Base-by-base conservation (phyloP, 2,329 filamentous ascomycete genomes). In the Fusarium sp. region DNA sequence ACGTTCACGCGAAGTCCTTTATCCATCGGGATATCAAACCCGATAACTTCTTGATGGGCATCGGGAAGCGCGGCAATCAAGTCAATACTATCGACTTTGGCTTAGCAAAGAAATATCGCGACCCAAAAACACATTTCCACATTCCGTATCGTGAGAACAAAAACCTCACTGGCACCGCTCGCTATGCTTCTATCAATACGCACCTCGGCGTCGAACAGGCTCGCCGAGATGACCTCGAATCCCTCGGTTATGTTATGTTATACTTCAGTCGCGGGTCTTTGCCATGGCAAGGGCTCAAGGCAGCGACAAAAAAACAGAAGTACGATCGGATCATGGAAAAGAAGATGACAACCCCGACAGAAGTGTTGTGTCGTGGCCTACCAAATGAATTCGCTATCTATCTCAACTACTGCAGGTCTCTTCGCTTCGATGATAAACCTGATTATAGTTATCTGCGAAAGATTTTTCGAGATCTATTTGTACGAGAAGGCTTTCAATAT, bases 291-390 rank as follows among this genome's bases (percentile, higher is more conserved):
- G 96, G 96, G 59, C 88, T 98, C 56, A 98, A 98, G 90, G 95
- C 95, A 85, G 95, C 95, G 75, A 98, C 95, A 73, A 98, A 98
- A 90, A 98, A 98, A 91, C 95, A 98, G 86, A 99, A 99, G 87
- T 98, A 99, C 80, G 96, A 99, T 84, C 91, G 95, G 72, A 99
- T 99, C 85, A 98, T 98, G 95, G 96, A 99, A 88, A 99, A 99
- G 91, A 99, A 99, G 93, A 98, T 98, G 96, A 99, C 96, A 14
- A 99, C 96, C 5, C 95, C 96, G 10, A 98, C 95, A 75, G 95
- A 99, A 84, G 95, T 98, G 49, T 93, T 99, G 49, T 99, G 96
- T 91, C 94, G 95, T 81, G 96, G 96, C 74, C 98, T 99, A 87
- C 96, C 96, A 76, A 98, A 98, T 82, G 96, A 99, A 85, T 99